A percentile compares a stretch with the other conserved stretches of the same genome.
phyloP scores from a whole-genome alignment of 108 stramenopile species.

The Cylindrotheca fusiformis region DNA sequence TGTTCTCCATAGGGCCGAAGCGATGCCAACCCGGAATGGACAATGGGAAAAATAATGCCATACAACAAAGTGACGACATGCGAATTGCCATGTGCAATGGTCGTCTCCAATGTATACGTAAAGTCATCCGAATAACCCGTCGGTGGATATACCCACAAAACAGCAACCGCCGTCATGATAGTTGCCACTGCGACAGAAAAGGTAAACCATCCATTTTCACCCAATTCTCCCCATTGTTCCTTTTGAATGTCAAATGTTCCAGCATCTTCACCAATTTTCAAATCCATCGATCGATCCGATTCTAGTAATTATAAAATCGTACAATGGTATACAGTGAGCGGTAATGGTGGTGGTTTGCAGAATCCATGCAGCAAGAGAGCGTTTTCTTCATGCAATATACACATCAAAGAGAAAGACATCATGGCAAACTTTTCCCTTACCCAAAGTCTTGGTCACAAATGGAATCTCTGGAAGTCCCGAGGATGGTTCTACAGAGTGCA shows the following conservation, averaged over 20 bases:
- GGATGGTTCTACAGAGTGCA: no score
- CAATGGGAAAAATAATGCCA: conserved; percentile 85
- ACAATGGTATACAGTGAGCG: no score
- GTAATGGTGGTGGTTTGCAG: no score
- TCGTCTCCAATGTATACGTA: conserved; percentile 53
- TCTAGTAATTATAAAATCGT: neutral
- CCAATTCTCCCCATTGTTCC: conserved; percentile 61
- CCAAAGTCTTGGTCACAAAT: conserved; percentile 46
- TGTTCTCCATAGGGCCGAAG: conserved; percentile 87
- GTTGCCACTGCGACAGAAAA: conserved; percentile 72
- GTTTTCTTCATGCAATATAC: no score
- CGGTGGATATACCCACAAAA: conserved; percentile 68
- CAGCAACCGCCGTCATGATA: conserved; percentile 69
- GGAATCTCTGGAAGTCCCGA: conserved; percentile 33
- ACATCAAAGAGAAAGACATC: neutral
- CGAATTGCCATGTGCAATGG: conserved; percentile 30
- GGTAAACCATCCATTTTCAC: conserved; percentile 66
- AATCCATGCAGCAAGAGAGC: no score
- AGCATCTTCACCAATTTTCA: conserved; percentile 72
- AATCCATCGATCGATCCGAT: conserved; percentile 55
- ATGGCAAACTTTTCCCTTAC: no score
- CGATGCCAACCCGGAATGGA: conserved; percentile 94
- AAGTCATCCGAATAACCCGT: conserved; percentile 81
- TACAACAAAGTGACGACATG: conserved; percentile 57
- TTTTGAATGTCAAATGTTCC: conserved; percentile 53